Conservation (phyloP, 176 grass and related monocot genomes). For the Cocos nucifera region DNA sequence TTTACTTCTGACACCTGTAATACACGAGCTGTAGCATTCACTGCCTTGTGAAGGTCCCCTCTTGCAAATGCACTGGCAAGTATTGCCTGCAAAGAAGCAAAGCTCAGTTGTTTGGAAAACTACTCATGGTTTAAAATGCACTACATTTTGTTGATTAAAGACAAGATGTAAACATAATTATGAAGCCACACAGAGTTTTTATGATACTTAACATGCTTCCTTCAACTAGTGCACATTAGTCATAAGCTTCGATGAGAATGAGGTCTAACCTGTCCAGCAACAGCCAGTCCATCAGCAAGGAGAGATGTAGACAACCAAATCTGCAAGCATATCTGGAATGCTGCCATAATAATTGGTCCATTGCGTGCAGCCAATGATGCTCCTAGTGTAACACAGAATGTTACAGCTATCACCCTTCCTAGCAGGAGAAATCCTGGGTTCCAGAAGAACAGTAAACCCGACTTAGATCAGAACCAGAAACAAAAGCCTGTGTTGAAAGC, state of each 20-base stretch:
- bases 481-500: neutral
- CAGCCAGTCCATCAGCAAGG: slow-evolving; percentile 87
- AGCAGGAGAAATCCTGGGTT: slow-evolving; percentile 75
- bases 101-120: too few relatives aligned
- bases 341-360: slow-evolving; percentile 72
- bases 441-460: slow-evolving; percentile 18
- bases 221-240: too few relatives aligned
- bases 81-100: slow-evolving; percentile 51
- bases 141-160: too few relatives aligned
- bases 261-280: slow-evolving; percentile 75
- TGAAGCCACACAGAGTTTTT: too few relatives aligned
- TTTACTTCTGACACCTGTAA: slow-evolving; percentile 48
- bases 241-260: neutral
- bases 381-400: slow-evolving; percentile 87
- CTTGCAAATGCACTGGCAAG: slow-evolving; percentile 81
- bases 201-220: too few relatives aligned
- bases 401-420: slow-evolving; percentile 87
- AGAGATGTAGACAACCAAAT: slow-evolving; percentile 93
- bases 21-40: slow-evolving; percentile 51
- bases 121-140: too few relatives aligned
- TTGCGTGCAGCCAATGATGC: slow-evolving; percentile 77
- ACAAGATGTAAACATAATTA: too few relatives aligned
- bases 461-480: neutral
- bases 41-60: slow-evolving; percentile 53
- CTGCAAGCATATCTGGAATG: slow-evolving; percentile 89